Evolutionary conservation across 1,284 basidiomycete species (phyloP), one percentile per base, ranked within the genome.

Genomic region (Puccinia horiana): DNA sequence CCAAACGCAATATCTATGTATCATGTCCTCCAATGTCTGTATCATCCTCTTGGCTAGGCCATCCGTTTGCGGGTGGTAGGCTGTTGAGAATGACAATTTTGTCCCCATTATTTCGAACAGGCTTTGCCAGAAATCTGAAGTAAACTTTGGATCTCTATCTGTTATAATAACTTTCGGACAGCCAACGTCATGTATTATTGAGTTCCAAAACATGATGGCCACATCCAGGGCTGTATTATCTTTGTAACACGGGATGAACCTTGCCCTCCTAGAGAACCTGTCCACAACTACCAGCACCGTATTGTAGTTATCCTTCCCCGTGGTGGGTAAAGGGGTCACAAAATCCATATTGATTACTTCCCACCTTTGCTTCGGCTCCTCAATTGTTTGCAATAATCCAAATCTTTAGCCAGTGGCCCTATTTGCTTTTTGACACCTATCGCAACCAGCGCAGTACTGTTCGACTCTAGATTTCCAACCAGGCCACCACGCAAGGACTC

Each of bases 41-140:
- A 75, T 56, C 73, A 56, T 75, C n/a, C 73, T 42, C n/a, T 73
- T 37, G 4, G 70, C 70, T 73, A 73, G 11, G 8, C 70, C 70
- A 73, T 73, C 70, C 18, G 49, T 75, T 35, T 75, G 73, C 14
- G 49, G 49, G 35, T 75, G 73, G 35, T 75, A 75, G 9, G 73
- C 42, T 26, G 49, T 75, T 8, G 49, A 75, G 18, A 75, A 37
- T n/a, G 73, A 49, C 6, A 75, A 37, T 16, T 56, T 56, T 32
- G 73, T 56, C 12, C 73, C 73, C 29, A 56, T 44, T 8, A 73
- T 8, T 26, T 73, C 18, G 35, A 65, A 65, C 9, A 65, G 35
- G 20, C 35, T 18, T 37, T 65, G 63, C 35, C 35, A 65, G 32
- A 65, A 37, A n/a, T n/a, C n/a, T n/a, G n/a, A n/a, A n/a, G n/a